A percentile compares a stretch with the other conserved stretches of the same genome.
These are phyloP conservation scores for Sclerotinia nivalis DNA, from an alignment of 2,329 filamentous ascomycete genomes.

Conservation along the genomic window DNA sequence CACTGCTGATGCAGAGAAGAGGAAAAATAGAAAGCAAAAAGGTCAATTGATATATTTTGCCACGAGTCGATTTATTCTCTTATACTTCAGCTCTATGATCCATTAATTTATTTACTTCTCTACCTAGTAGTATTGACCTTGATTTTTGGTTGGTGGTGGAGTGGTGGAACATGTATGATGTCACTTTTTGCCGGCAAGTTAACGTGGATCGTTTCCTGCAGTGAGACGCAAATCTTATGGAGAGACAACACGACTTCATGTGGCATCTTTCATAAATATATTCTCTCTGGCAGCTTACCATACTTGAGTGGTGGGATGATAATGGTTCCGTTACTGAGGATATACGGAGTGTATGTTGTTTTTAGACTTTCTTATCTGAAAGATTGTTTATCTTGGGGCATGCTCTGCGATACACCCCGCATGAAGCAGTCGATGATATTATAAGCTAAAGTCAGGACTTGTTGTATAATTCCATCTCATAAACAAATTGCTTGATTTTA, in stretches of 20 bases:
- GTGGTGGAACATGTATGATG: conserved; percentile 13
- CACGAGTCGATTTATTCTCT: neutral
- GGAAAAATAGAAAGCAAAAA: neutral
- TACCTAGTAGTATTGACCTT: neutral
- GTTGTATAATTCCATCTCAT: too few species aligned
- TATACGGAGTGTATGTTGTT: neutral
- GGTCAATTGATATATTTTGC: neutral
- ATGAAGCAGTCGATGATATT: neutral
- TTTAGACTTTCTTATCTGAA: neutral
- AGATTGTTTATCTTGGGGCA: neutral
- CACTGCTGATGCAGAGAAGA: neutral
- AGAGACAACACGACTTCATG: neutral
- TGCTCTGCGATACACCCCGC: neutral
- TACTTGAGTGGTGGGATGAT: neutral
- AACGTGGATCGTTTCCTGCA: neutral
- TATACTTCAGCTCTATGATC: neutral
- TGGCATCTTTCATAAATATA: neutral
- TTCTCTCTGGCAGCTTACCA: neutral
- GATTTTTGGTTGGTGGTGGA: conserved; percentile 10
- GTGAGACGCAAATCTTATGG: neutral
- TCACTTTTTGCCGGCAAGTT: neutral
- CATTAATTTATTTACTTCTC: neutral
- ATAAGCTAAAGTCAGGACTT: neutral
- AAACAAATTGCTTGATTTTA: neutral
- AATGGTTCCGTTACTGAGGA: neutral